phyloP scores from a whole-genome alignment of 2,329 filamentous ascomycete species.

The Parastagonospora avenae region DNA sequence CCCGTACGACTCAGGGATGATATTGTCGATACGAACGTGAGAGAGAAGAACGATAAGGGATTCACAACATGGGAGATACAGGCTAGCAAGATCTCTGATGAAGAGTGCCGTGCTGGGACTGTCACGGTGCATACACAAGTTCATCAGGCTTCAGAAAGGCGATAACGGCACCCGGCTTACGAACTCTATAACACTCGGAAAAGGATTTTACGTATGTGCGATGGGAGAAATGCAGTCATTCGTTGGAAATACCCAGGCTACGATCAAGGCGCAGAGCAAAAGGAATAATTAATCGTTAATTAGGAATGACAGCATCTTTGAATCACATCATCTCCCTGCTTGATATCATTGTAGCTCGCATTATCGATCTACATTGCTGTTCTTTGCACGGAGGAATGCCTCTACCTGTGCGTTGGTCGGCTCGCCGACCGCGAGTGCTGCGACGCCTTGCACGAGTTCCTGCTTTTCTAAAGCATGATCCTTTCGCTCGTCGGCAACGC shows the following conservation, averaged over 20 bases:
- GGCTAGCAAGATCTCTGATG: slow-evolving; percentile 33
- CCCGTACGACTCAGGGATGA: slow-evolving; percentile 37
- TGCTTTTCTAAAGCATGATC: not conserved
- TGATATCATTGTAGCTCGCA: not conserved
- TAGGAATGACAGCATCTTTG: not conserved
- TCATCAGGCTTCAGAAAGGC: slow-evolving; percentile 22
- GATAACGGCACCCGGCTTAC: not conserved
- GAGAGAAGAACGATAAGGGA: slow-evolving; percentile 28
- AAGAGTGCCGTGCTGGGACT: slow-evolving; percentile 22
- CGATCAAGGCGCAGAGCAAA: not conserved
- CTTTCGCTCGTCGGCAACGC: not conserved
- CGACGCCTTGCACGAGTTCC: not conserved
- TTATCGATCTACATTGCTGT: slow-evolving; percentile 12
- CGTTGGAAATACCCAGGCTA: slow-evolving; percentile 7
- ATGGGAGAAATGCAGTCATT: not conserved
- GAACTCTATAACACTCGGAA: not conserved
- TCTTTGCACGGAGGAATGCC: slow-evolving; percentile 25
- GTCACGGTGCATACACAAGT: slow-evolving; percentile 38
- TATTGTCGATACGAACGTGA: slow-evolving; percentile 17
- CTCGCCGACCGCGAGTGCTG: not conserved
- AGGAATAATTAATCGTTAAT: not conserved
- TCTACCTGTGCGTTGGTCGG: slow-evolving; percentile 25
- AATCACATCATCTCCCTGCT: not conserved
- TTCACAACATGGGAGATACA: slow-evolving; percentile 39
- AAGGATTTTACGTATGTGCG: not conserved